Conservation (phyloP, 192 early-diverging fungal species). For the Lobosporangium transversale region DNA sequence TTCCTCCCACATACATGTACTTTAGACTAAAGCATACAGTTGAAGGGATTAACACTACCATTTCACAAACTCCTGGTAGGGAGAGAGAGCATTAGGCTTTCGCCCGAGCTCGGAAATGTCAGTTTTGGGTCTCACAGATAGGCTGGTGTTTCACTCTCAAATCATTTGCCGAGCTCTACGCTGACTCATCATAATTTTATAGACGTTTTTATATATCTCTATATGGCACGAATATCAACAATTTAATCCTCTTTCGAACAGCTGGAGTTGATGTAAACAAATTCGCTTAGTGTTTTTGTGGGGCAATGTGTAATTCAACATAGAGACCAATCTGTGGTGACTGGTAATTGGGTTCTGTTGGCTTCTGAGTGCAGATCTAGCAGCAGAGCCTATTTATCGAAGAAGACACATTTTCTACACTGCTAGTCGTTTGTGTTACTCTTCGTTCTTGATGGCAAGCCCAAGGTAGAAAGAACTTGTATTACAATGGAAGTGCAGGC, state of each 20-base stretch:
- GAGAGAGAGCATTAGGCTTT: slow-evolving; percentile 77
- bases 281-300: slow-evolving; percentile 92
- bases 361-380: slow-evolving; percentile 86
- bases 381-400: slow-evolving; percentile 88
- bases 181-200: slow-evolving; percentile 62
- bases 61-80: slow-evolving; percentile 68
- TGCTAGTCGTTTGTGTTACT: slow-evolving; percentile 95
- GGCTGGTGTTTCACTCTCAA: slow-evolving; percentile 95
- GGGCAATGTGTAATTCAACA: slow-evolving; percentile 95
- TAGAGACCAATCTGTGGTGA: slow-evolving; percentile 75
- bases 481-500: slow-evolving; percentile 96
- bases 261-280: slow-evolving; percentile 76
- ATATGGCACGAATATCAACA: too few relatives aligned
- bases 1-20: slow-evolving; percentile 96
- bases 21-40: slow-evolving; percentile 95
- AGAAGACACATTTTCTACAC: slow-evolving; percentile 98
- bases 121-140: slow-evolving; percentile 91
- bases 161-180: slow-evolving; percentile 93
- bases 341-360: slow-evolving; percentile 94
- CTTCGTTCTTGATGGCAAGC: slow-evolving; percentile 93
- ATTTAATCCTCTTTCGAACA: too few relatives aligned
- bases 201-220: too few relatives aligned
- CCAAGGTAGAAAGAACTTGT: slow-evolving; percentile 98
- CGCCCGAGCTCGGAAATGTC: slow-evolving; percentile 96
- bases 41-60: slow-evolving; percentile 92